Percentiles rank a stretch among this genome's conserved stretches.
These are phyloP conservation scores for Colletotrichum limetticola DNA, from an alignment of 2,329 filamentous ascomycete genomes.

Conservation along the genomic window DNA sequence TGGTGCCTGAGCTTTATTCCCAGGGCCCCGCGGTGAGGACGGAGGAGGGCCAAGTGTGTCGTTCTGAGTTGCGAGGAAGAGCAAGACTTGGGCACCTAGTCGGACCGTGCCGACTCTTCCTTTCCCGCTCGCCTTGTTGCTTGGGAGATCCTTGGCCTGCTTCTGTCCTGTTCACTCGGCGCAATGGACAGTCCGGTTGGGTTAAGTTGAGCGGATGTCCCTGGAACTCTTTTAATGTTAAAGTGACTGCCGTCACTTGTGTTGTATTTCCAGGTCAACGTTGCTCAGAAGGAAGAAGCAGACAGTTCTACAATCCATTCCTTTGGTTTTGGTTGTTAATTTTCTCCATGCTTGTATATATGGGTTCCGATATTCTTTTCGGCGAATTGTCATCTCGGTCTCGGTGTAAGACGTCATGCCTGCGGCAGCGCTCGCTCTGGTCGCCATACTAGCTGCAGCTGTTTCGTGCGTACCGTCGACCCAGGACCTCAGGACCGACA, in stretches of 20 bases:
- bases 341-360: neutral
- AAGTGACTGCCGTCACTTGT: constrained; percentile 1
- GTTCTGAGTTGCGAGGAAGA: neutral
- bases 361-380: neutral
- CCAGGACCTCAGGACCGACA: constrained; percentile 46
- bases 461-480: constrained; percentile 45
- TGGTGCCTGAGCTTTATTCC: neutral
- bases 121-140: neutral
- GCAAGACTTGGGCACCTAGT: neutral
- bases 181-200: constrained; percentile 13
- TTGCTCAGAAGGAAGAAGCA: neutral
- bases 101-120: constrained; percentile 27
- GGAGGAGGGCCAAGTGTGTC: neutral
- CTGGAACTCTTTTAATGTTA: neutral
- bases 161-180: constrained; percentile 16
- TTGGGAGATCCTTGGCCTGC: constrained; percentile 8
- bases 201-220: constrained; percentile 15
- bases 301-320: neutral
- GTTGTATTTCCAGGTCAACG: neutral
- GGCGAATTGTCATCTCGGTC: constrained; percentile 15
- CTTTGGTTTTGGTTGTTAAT: neutral
- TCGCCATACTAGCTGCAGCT: constrained; percentile 36
- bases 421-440: constrained; percentile 18
- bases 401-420: constrained; percentile 30
- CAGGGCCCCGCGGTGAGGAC: neutral